Evolutionary conservation across 306 rosid species (phyloP).

Genomic region (Cercis canadensis): DNA sequence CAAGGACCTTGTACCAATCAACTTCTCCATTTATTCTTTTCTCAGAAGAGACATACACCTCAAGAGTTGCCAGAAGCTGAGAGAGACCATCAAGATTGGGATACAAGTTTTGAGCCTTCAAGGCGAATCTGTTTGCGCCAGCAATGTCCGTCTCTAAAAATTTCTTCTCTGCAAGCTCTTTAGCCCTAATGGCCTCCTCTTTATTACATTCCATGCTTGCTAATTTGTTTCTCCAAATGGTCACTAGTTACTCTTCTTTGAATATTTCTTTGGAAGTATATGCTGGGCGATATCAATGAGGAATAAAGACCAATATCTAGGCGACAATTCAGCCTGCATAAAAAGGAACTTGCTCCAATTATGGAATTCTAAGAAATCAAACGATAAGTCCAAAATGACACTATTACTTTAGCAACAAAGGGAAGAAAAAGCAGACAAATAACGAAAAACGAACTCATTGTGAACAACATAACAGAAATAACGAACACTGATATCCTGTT

Average conservation of each 20-base stretch:
- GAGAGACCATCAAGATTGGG: slow-evolving; percentile 68
- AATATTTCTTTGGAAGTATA: slow-evolving; percentile 35
- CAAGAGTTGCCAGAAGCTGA: slow-evolving; percentile 61
- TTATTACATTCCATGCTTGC: slow-evolving; percentile 68
- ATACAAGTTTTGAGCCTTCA: slow-evolving; percentile 63
- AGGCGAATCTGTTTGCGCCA: slow-evolving; percentile 67
- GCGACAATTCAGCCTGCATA: slow-evolving; percentile 27
- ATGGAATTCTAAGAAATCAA: slow-evolving; percentile 38
- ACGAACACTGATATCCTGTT: slow-evolving; percentile 14
- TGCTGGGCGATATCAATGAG: slow-evolving; percentile 27
- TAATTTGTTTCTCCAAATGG: slow-evolving; percentile 30
- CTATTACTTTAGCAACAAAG: slow-evolving; percentile 39
- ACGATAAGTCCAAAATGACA: slow-evolving; percentile 38
- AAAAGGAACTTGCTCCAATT: slow-evolving; percentile 35
- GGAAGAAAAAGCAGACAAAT: slow-evolving; percentile 25
- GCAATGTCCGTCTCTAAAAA: slow-evolving; percentile 45
- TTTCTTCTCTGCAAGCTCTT: slow-evolving; percentile 73
- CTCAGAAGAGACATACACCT: slow-evolving; percentile 70
- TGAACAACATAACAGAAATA: slow-evolving; percentile 21
- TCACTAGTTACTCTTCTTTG: slow-evolving; percentile 33
- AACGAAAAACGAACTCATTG: background rate
- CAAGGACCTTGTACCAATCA: slow-evolving; percentile 81
- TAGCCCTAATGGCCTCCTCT: slow-evolving; percentile 61
- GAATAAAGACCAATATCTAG: slow-evolving; percentile 25
- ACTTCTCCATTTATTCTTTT: slow-evolving; percentile 53